phyloP scores from a whole-genome alignment of 495 filamentous ascomycete genomes.

The Xylaria venustula region DNA sequence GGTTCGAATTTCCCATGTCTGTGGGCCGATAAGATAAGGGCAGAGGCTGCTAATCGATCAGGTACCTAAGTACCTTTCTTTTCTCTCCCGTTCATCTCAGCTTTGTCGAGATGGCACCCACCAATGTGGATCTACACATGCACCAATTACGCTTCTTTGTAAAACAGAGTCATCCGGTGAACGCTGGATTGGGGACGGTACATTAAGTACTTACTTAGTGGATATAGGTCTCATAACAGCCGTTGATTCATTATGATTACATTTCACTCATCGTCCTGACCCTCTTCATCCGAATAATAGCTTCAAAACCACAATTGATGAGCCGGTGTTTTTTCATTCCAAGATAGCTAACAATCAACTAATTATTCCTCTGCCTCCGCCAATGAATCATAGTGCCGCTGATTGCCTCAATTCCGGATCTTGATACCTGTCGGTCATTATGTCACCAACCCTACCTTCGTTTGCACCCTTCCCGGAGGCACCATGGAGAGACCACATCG shows the following conservation, averaged over 20 bases:
- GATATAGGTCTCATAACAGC: neutral
- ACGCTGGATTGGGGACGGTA: too few relatives aligned
- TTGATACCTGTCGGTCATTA: neutral
- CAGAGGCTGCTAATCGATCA: too few relatives aligned
- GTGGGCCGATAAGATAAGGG: slow-evolving; percentile 19
- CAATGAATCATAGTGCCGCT: neutral
- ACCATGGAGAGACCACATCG: slow-evolving; percentile 62
- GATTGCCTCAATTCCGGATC: neutral
- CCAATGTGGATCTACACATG: neutral
- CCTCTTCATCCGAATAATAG: neutral
- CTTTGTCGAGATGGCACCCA: too few relatives aligned
- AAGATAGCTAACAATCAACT: neutral
- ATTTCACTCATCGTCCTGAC: neutral
- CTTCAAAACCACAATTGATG: neutral
- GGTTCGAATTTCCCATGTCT: slow-evolving; percentile 15
- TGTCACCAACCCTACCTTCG: slow-evolving; percentile 50
- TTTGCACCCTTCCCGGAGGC: slow-evolving; percentile 73
- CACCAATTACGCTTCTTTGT: too few relatives aligned
- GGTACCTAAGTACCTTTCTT: too few relatives aligned
- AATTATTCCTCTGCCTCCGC: neutral
- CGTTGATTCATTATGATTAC: slow-evolving; percentile 6
- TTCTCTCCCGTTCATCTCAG: too few relatives aligned
- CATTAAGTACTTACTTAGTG: too few relatives aligned
- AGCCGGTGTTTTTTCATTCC: neutral
- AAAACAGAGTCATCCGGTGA: slow-evolving; percentile 6